Evolutionary conservation across 2,329 filamentous ascomycete species (phyloP).

Genomic region (Trichoderma sp.): DNA sequence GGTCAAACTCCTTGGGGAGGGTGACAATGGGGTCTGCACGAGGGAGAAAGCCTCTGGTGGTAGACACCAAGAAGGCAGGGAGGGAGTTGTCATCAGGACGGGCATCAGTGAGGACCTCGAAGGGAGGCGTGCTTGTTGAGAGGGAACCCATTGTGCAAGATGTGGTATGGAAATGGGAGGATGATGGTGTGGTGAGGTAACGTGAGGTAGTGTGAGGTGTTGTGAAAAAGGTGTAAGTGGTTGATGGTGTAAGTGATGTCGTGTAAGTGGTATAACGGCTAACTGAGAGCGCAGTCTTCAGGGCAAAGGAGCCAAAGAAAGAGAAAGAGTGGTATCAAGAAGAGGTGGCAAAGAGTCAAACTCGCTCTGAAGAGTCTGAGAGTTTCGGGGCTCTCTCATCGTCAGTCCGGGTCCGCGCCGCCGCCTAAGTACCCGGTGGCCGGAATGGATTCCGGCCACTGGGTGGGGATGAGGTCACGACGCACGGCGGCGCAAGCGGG

Average conservation of each 20-base stretch:
- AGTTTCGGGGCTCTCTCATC: slow-evolving; percentile 8
- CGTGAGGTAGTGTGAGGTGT: not conserved
- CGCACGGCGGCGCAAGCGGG: slow-evolving; percentile 23
- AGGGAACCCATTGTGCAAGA: slow-evolving; percentile 41
- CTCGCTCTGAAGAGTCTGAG: not conserved
- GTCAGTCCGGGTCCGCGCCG: slow-evolving; percentile 28
- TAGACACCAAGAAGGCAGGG: slow-evolving; percentile 77
- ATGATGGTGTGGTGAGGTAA: not conserved
- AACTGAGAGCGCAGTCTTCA: not conserved
- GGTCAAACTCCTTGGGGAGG: slow-evolving; percentile 71
- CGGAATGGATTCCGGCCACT: slow-evolving; percentile 48
- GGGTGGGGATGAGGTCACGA: slow-evolving; percentile 29
- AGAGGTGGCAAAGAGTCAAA: slow-evolving; percentile 2
- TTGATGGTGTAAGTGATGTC: not conserved
- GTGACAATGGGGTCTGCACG: slow-evolving; percentile 58
- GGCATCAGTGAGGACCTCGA: slow-evolving; percentile 62
- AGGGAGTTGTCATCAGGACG: slow-evolving; percentile 60
- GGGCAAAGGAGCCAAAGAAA: not conserved
- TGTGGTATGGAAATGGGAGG: not conserved
- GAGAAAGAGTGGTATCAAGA: not conserved
- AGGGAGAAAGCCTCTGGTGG: slow-evolving; percentile 70
- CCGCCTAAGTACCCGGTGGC: slow-evolving; percentile 48
- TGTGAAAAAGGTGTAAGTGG: slow-evolving; percentile 7
- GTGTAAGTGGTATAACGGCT: slow-evolving; percentile 1
- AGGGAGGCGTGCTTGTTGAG: slow-evolving; percentile 36